Base-by-base conservation (phyloP, 306 rosid species). In the Fagus sylvatica region DNA sequence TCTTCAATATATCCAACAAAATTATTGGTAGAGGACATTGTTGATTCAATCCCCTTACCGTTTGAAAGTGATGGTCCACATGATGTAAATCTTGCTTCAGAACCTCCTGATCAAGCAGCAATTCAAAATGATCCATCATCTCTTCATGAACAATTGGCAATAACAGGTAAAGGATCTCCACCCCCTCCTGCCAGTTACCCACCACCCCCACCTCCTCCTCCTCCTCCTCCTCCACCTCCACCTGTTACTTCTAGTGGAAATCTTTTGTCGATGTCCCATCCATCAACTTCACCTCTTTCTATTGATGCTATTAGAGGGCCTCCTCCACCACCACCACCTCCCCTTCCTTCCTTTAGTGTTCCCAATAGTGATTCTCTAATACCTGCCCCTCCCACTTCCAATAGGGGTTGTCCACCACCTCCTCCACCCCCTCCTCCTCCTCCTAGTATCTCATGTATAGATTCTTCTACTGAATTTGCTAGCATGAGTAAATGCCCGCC, bases 1-100 rank as follows among this genome's bases (percentile, higher is more conserved):
- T 77, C 85, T 76, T 83, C 85, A 62, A 39, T 76, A 19, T 93
- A 89, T 86, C 67, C 89, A 67, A 34, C 84, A 0, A 94, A 83
- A 80, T 78, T 86, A 75, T 66, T 72, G 55, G 76, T 78, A 76
- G 64, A 80, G 5, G 90, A 88, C 22, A 69, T 48, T 43, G 76
- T 77, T 77, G 93, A 88, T 85, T 79, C 87, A 42, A 78, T 74
- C 22, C 79, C 80, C 62, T 70, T 83, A 75, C 82, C 81, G 55
- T 79, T 80, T 71, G 90, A 83, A 68, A 89, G 77, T 60, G 81
- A 74, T 80, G 88, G 77, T 76, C 78, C 73, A 73, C 76, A 73
- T 62, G 76, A 49, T 78, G 77, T 11, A 76, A 82, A 81, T 73
- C 76, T 80, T 76, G 75, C 76, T 80, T 78, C 82, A 67, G 81